These are phyloP conservation scores for Periconia sp. DNA, from an alignment of 2,329 filamentous ascomycete genomes.

Conservation along the genomic window DNA sequence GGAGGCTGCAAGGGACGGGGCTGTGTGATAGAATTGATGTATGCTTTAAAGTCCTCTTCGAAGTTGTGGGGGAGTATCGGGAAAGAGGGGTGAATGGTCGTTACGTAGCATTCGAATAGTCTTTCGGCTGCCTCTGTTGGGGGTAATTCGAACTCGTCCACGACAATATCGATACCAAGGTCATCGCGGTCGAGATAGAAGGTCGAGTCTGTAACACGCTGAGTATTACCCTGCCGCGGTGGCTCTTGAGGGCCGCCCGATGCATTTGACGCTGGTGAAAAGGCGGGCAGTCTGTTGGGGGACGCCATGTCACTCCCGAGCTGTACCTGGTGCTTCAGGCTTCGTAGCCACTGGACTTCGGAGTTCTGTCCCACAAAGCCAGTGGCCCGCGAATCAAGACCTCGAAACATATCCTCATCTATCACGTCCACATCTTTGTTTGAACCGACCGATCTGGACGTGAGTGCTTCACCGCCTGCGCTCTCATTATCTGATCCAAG, in stretches of 20 bases:
- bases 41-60: conserved; percentile 5
- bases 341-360: conserved; percentile 37
- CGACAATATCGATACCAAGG: conserved; percentile 14
- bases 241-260: neutral
- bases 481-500: neutral
- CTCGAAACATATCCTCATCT: conserved; percentile 33
- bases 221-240: neutral
- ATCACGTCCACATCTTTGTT: conserved; percentile 32
- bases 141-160: conserved; percentile 28
- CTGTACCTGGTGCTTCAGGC: conserved; percentile 11
- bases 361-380: conserved; percentile 39
- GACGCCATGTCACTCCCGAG: neutral
- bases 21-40: neutral
- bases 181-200: conserved; percentile 32
- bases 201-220: neutral
- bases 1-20: conserved; percentile 1
- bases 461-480: conserved; percentile 18
- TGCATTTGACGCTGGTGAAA: neutral
- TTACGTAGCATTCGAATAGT: conserved; percentile 35
- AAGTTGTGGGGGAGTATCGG: conserved; percentile 21
- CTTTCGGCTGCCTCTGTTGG: conserved; percentile 22
- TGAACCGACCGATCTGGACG: conserved; percentile 27
- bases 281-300: neutral
- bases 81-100: conserved; percentile 26
- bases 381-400: conserved; percentile 29